Evolutionary conservation across 2,329 filamentous ascomycete genomes (phyloP), one percentile per base, ranked within the genome.

Genomic region (Periconia sp.): DNA sequence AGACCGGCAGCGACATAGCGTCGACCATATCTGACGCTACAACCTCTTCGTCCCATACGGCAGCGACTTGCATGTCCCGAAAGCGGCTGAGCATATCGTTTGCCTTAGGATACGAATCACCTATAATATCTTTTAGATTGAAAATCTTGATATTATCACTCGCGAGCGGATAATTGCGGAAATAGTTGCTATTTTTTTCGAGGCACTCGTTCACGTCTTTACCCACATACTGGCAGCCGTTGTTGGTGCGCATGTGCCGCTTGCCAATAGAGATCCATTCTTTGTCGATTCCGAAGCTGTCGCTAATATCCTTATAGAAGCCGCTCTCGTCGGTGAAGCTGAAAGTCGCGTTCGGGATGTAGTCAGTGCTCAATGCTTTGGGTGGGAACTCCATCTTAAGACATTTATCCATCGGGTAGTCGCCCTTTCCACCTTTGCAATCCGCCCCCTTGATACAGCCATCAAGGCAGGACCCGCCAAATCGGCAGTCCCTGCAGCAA

Each of bases 61-160:
- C 44, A 14, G 35, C 23, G 11, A 42, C 11, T 13, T 45, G 3
- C 45, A 54, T 49, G 35, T 45, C 43, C 23, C 45, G 49, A 45
- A 57, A 47, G 3, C 55, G 48, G 14, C 47, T 35, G 8, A 57
- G 49, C 49, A 53, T 51, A 13, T 57, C 55, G 13, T 20, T 13
- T 3, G 52, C 48, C 17, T 52, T 50, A 8, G 49, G 35, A 30
- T 52, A 55, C 3, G 52, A 55, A 23, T 52, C 42, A 14, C 49
- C 52, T 17, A 57, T 50, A 45, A 55, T 41, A 2, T 55, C 33
- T 47, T 57, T 57, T 5, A 52, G 55, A 35, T 57, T 57, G 49
- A 46, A 55, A 13, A 58, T 47, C 19, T 52, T 18, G 52, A 55
- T 43, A 35, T 53, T 55, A 19, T 53, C 47, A 37, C 47, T 48